A percentile compares a stretch with the other conserved stretches of the same genome.
These are phyloP conservation scores for Vicia sativa DNA, from an alignment of 306 rosid species.

Conservation along the genomic window DNA sequence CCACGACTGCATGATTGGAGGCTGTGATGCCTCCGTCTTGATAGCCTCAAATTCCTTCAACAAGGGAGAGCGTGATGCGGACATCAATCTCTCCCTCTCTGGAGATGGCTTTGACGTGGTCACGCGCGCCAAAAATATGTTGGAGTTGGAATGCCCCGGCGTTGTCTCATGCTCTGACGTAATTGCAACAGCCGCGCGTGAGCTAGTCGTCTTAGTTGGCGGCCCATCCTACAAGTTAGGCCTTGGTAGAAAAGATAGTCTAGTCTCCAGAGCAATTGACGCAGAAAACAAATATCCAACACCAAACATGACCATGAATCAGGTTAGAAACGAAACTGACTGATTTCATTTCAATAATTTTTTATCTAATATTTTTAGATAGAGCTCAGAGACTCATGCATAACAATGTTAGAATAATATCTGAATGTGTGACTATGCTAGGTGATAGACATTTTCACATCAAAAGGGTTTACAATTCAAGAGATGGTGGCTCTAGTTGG, in stretches of 20 bases:
- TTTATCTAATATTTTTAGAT: neutral
- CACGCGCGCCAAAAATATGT: slow-evolving; percentile 36
- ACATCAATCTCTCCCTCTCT: slow-evolving; percentile 47
- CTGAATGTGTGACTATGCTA: neutral
- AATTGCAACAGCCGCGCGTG: slow-evolving; percentile 38
- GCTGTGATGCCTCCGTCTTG: slow-evolving; percentile 61
- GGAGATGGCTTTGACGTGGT: slow-evolving; percentile 57
- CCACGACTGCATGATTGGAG: slow-evolving; percentile 53
- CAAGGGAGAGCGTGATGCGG: slow-evolving; percentile 46
- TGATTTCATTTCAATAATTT: neutral
- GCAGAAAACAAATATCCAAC: slow-evolving; percentile 27
- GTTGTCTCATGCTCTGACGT: slow-evolving; percentile 56
- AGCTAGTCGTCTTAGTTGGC: slow-evolving; percentile 41
- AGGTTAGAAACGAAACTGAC: neutral
- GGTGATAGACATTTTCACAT: slow-evolving; percentile 35
- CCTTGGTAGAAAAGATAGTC: slow-evolving; percentile 50
- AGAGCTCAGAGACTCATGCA: no score
- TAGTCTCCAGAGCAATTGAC: slow-evolving; percentile 7
- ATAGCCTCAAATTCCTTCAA: slow-evolving; percentile 42
- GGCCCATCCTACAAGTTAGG: slow-evolving; percentile 44
- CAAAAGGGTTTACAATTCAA: slow-evolving; percentile 32
- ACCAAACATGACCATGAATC: slow-evolving; percentile 44
- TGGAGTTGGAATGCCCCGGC: slow-evolving; percentile 51
- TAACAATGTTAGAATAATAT: neutral
- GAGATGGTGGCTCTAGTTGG: slow-evolving; percentile 55